Evolutionary conservation across 352 stramenopile genomes (phyloP).

Genomic region (Phytopythium chamaehyphon): DNA sequence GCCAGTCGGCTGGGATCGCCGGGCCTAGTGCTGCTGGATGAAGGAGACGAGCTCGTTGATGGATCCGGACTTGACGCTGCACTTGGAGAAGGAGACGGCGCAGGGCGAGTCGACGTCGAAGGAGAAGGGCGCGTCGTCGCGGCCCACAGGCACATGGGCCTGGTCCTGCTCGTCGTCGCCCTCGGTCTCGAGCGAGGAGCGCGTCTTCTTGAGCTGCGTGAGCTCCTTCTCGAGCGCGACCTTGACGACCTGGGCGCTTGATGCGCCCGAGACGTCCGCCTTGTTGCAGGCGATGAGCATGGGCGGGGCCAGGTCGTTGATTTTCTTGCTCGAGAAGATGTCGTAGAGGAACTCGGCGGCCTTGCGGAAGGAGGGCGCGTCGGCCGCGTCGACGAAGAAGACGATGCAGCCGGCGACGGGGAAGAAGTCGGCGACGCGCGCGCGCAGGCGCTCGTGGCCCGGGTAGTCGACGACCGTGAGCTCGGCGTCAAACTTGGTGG

Average conservation of each 20-base stretch:
- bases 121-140: constrained; percentile 65
- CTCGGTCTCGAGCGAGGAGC: constrained; percentile 80
- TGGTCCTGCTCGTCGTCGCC: constrained; percentile 71
- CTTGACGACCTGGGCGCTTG: constrained; percentile 44
- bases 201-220: constrained; percentile 83
- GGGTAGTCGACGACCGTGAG: constrained; percentile 79
- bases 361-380: constrained; percentile 63
- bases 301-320: constrained; percentile 66
- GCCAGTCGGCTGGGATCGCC: too few relatives aligned
- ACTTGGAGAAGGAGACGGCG: constrained; percentile 68
- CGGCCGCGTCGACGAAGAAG: constrained; percentile 73
- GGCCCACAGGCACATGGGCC: constrained; percentile 66
- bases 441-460: constrained; percentile 74
- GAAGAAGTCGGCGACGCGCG: constrained; percentile 69
- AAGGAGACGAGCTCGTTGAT: constrained; percentile 64
- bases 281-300: constrained; percentile 87
- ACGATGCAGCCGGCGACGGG: constrained; percentile 61
- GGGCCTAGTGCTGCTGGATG: constrained; percentile 61
- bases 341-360: constrained; percentile 86
- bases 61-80: constrained; percentile 62
- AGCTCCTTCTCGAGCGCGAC: constrained; percentile 76
- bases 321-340: constrained; percentile 81
- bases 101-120: constrained; percentile 82
- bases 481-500: constrained; percentile 62
- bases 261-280: constrained; percentile 46